Evolutionary conservation across 495 filamentous ascomycete genomes (phyloP).

Genomic region (Evansstolkia leycettana): DNA sequence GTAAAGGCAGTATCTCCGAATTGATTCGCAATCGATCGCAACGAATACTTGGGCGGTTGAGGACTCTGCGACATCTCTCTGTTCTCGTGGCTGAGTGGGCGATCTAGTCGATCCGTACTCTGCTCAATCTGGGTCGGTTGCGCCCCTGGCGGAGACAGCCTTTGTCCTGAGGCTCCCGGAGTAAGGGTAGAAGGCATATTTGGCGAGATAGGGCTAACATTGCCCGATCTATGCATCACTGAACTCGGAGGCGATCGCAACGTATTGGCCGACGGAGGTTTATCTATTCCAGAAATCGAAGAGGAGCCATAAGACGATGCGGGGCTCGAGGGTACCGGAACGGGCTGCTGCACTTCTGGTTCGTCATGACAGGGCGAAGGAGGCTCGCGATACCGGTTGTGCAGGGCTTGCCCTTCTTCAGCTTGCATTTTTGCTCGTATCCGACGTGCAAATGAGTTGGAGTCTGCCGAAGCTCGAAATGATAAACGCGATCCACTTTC

Average conservation of each 20-base stretch:
- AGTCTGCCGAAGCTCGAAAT: conserved; percentile 28
- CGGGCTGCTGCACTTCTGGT: conserved; percentile 4
- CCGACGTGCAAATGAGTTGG: conserved; percentile 37
- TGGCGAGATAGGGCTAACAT: conserved; percentile 14
- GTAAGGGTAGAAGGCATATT: conserved; percentile 12
- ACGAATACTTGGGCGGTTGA: conserved; percentile 27
- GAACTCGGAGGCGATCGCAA: conserved; percentile 9
- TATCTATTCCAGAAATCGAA: conserved; percentile 12
- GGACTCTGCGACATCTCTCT: conserved; percentile 14
- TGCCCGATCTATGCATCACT: conserved; percentile 4
- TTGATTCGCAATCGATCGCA: conserved; percentile 27
- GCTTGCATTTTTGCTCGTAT: conserved; percentile 60
- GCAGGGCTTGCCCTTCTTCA: conserved; percentile 59
- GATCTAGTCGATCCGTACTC: conserved; percentile 1
- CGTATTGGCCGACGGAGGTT: conserved; percentile 14
- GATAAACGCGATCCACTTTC: conserved; percentile 27
- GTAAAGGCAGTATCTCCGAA: conserved; percentile 51
- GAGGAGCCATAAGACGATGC: conserved; percentile 19
- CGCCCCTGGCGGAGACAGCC: not conserved
- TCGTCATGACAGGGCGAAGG: conserved; percentile 16
- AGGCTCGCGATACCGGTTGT: conserved; percentile 27
- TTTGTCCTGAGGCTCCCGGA: conserved; percentile 10
- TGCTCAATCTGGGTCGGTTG: not conserved
- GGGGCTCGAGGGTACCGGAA: conserved; percentile 11
- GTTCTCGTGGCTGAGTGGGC: conserved; percentile 9